Percentiles rank a stretch among this genome's conserved stretches.
Evolutionary conservation across 1,284 basidiomycete species (phyloP).

Genomic region (Cerrena zonata): DNA sequence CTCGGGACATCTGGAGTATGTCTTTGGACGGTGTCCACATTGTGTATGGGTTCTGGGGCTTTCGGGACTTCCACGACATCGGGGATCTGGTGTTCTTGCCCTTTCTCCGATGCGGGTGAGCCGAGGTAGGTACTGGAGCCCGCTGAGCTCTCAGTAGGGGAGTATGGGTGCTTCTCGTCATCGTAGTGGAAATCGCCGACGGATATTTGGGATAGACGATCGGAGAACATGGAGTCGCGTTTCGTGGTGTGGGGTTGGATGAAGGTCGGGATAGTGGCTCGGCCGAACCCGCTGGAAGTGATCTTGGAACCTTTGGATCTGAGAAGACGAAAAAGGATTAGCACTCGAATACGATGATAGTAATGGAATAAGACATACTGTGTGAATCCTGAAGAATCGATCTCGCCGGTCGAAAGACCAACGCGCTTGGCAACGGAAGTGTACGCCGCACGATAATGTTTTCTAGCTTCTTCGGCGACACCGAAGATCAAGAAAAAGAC

Average conservation of each 20-base stretch:
- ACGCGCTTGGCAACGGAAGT: slow-evolving; percentile 37
- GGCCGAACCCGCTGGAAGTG: slow-evolving; percentile 17
- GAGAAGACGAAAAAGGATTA: background rate
- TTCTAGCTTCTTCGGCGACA: slow-evolving; percentile 59
- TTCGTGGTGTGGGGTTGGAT: slow-evolving; percentile 20
- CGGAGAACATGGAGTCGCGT: slow-evolving; percentile 22
- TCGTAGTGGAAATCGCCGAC: slow-evolving; percentile 11
- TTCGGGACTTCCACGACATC: background rate
- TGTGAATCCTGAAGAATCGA: slow-evolving; percentile 29
- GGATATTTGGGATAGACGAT: slow-evolving; percentile 13
- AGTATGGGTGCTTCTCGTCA: slow-evolving; percentile 15
- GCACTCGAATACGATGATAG: background rate
- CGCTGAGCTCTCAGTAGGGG: slow-evolving; percentile 7
- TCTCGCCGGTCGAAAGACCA: slow-evolving; percentile 25
- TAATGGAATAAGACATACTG: slow-evolving; percentile 22
- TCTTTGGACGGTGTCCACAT: background rate
- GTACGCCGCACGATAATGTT: slow-evolving; percentile 43
- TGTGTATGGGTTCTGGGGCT: background rate
- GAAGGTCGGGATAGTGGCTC: slow-evolving; percentile 29
- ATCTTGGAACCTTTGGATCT: slow-evolving; percentile 20
- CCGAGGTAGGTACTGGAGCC: slow-evolving; percentile 12
- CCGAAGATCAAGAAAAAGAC: slow-evolving; percentile 67
- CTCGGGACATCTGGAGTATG: slow-evolving; percentile 2
- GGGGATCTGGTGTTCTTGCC: background rate
- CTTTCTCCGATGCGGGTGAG: slow-evolving; percentile 10